Evolutionary conservation across 2,329 filamentous ascomycete genomes (phyloP).

Genomic region (Talaromyces sp.): DNA sequence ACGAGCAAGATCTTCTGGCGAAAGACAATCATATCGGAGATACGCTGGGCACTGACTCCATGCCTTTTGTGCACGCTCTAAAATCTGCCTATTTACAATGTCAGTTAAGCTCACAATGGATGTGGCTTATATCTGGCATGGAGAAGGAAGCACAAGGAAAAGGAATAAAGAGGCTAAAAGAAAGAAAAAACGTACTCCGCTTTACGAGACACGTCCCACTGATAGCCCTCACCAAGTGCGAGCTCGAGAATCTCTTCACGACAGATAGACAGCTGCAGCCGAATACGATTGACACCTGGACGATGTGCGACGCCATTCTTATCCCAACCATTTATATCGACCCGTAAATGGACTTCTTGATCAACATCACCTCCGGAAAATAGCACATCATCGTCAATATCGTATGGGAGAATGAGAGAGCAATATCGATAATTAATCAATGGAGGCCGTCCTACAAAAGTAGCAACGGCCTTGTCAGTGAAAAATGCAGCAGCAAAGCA

Average conservation of each 20-base stretch:
- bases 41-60: slow-evolving; percentile 21
- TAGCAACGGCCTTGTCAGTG: slow-evolving; percentile 30
- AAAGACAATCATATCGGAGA: slow-evolving; percentile 22
- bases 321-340: slow-evolving; percentile 25
- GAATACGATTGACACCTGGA: slow-evolving; percentile 22
- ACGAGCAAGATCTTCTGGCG: slow-evolving; percentile 16
- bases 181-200: slow-evolving; percentile 9
- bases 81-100: slow-evolving; percentile 13
- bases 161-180: not conserved
- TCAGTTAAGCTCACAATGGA: not conserved
- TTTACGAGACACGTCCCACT: slow-evolving; percentile 19
- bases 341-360: slow-evolving; percentile 18
- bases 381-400: slow-evolving; percentile 28
- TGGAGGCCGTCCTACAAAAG: slow-evolving; percentile 30
- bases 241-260: slow-evolving; percentile 22
- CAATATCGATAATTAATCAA: slow-evolving; percentile 30
- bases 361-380: slow-evolving; percentile 17
- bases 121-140: not conserved
- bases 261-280: slow-evolving; percentile 22
- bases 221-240: slow-evolving; percentile 24
- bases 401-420: slow-evolving; percentile 27
- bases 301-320: slow-evolving; percentile 20
- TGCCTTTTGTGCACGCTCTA: slow-evolving; percentile 21
- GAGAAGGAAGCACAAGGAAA: not conserved
- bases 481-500: slow-evolving; percentile 27